Conservation (phyloP, 176 grass and related monocot species). For the Carex littledalei region DNA sequence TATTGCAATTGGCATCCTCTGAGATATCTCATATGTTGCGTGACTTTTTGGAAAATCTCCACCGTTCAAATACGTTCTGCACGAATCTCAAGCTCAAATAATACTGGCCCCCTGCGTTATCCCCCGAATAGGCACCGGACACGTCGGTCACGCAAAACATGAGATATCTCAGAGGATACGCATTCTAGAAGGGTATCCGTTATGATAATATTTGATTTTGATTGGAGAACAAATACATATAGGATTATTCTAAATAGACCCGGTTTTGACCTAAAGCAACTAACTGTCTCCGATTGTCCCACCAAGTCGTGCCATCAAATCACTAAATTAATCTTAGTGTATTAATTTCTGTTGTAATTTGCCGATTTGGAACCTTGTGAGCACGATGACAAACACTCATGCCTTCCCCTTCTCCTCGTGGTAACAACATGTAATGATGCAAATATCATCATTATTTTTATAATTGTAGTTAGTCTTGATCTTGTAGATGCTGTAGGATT, state of each 20-base stretch:
- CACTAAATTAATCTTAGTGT: not conserved
- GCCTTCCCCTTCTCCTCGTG: not conserved
- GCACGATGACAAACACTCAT: not conserved
- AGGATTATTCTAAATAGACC: not conserved
- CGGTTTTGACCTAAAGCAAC: not conserved
- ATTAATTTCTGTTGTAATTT: slow-evolving; percentile 6
- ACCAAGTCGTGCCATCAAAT: not conserved
- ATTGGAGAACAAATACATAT: not conserved
- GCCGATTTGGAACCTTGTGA: not conserved
- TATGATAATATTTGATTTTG: not conserved
- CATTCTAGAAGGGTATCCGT: not conserved
- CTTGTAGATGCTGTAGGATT: too few relatives aligned
- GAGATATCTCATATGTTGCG: too few relatives aligned
- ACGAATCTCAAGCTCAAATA: too few relatives aligned
- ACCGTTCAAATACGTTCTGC: too few relatives aligned
- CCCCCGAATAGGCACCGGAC: too few relatives aligned
- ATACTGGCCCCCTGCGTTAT: too few relatives aligned
- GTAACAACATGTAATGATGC: not conserved
- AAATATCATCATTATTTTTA: not conserved
- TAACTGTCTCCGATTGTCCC: not conserved
- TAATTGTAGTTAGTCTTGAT: not conserved
- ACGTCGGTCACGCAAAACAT: too few relatives aligned
- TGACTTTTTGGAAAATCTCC: too few relatives aligned
- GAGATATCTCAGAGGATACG: too few relatives aligned
- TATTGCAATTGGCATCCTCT: not conserved